Conservation (phyloP, 2,329 filamentous ascomycete species). For the Tolypocladium capitatum region DNA sequence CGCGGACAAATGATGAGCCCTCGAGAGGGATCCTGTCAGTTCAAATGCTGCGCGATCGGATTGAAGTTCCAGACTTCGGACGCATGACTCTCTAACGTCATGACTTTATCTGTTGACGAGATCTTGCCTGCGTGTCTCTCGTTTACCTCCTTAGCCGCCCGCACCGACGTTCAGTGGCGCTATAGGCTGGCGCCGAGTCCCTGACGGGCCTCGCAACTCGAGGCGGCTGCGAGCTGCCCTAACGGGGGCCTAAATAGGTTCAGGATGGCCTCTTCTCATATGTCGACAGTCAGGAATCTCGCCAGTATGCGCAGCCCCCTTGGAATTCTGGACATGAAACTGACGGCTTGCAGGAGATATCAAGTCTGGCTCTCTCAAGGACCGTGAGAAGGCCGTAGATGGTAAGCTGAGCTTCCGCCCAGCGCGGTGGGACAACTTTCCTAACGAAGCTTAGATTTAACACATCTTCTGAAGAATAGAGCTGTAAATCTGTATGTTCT, state of each 20-base stretch:
- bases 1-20: neutral
- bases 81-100: neutral
- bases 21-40: neutral
- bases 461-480: slow-evolving; percentile 24
- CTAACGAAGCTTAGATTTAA: slow-evolving; percentile 17
- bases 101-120: neutral
- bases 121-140: neutral
- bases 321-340: neutral
- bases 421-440: neutral
- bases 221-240: neutral
- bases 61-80: no score
- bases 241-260: neutral
- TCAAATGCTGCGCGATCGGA: neutral
- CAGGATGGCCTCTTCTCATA: slow-evolving; percentile 19
- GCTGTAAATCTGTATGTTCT: slow-evolving; percentile 21
- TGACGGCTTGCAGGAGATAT: slow-evolving; percentile 17
- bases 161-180: neutral
- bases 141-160: neutral
- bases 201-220: neutral
- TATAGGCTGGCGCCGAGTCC: neutral
- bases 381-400: slow-evolving; percentile 27
- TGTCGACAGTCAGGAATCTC: slow-evolving; percentile 20
- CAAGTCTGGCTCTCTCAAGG: slow-evolving; percentile 20
- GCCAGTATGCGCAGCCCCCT: slow-evolving; percentile 12
- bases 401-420: slow-evolving; percentile 13